phyloP scores from a whole-genome alignment of 2,329 filamentous ascomycete genomes.

The Neopestalotiopsis sp. region DNA sequence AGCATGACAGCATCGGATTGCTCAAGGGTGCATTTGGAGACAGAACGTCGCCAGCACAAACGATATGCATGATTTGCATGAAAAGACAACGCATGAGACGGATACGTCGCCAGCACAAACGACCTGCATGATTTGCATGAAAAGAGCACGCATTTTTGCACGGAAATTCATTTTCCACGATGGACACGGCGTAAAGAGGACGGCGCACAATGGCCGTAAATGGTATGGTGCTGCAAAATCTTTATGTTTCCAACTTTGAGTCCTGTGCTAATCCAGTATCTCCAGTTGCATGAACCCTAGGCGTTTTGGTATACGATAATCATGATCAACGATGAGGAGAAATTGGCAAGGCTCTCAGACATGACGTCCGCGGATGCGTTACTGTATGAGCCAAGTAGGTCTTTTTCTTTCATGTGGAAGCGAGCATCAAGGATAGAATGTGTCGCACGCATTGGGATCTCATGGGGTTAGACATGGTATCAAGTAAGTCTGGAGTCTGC shows the following conservation, averaged over 20 bases:
- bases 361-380: no score
- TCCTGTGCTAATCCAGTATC: no score
- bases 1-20: slow-evolving; percentile 42
- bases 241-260: not conserved
- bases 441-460: slow-evolving; percentile 26
- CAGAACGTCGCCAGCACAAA: slow-evolving; percentile 23
- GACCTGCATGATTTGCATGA: slow-evolving; percentile 13
- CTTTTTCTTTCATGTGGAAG: slow-evolving; percentile 9
- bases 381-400: not conserved
- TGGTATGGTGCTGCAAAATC: not conserved
- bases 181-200: not conserved
- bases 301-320: no score
- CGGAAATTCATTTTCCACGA: not conserved
- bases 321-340: no score
- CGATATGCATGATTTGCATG: slow-evolving; percentile 9
- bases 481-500: slow-evolving; percentile 23
- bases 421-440: slow-evolving; percentile 25
- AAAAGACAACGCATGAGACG: not conserved
- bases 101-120: slow-evolving; percentile 23
- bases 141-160: not conserved
- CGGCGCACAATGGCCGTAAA: not conserved
- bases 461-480: not conserved
- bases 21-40: slow-evolving; percentile 17
- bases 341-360: not conserved
- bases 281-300: no score